Evolutionary conservation across 148 eudicot genomes (phyloP), one percentile per base, ranked within the genome.

Genomic region (Limonium bicolor): DNA sequence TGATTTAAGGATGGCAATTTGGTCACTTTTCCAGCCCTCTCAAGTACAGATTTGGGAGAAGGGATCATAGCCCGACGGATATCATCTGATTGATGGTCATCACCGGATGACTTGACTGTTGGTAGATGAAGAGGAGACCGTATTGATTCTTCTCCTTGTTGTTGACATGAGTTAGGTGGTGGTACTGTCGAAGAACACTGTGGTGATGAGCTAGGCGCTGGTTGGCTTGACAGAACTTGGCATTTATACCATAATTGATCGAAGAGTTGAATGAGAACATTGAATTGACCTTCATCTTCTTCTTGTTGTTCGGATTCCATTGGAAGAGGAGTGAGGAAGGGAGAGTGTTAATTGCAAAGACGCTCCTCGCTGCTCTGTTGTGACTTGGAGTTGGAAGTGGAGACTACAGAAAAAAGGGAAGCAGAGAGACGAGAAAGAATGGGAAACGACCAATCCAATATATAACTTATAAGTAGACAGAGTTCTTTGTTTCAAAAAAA

Each of bases 171-270:
- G n/a, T n/a, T 38, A 6, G 17, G 20, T 15, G 41, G 5, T 1
- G 12, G 15, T 11, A 36, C 19, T 3, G 4, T 16, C 41, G 20
- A 15, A 36, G 20, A 21, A 14, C 40, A 14, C 15, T 8, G 7
- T 17, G 20, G 41, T 21, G 5, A 36, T 19, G 20, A 52, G 41
- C 17, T 58, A 52, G 8, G 8, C 47, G 20, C 3, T 23, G 36
- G 18, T 36, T 56, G 32, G n/a, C 20, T n/a, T 35, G 46, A 18
- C 19, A 63, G 50, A 20, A 56, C 30, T 16, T 25, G 56, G 26
- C 24, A 7, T 22, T 46, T 33, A 24, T 51, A 63, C 68, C 68
- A 63, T 45, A 44, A 56, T 17, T 29, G 17, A 46, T 63, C 68
- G 14, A 45, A 46, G 24, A 63, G 53, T n/a, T 46, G 37, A 4